Base-by-base conservation (phyloP, 2,329 filamentous ascomycete species). In the Aureobasidium sp. region DNA sequence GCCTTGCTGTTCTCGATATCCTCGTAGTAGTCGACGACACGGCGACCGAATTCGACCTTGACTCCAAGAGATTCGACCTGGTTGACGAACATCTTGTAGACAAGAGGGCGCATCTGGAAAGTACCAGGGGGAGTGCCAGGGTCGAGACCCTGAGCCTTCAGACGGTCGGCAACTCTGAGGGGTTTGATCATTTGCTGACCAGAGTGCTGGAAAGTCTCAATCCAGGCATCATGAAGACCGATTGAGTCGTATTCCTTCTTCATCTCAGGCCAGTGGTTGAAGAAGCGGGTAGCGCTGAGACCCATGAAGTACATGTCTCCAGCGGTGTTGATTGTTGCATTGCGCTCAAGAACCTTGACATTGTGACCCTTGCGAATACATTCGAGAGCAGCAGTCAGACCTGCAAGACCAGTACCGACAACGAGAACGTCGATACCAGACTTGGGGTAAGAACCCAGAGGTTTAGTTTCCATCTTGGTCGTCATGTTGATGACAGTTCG, bases 301-400 rank as follows among this genome's bases (percentile, higher is more conserved):
- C 81, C 80, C 78, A 84, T 84, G 69, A 83, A 83, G 72, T 82
- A 83, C 79, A 83, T 84, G 70, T 84, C 82, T 81, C 80, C 80
- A 61, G 78, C 76, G 13, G 79, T 81, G 70, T 81, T 82, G 70
- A 82, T 81, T 50, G 75, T 72, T 15, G 73, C 68, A 62, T 79
- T 79, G 20, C 70, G 66, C 67, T 71, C 70, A 20, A 71, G 65
- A 23, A 71, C 68, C 15, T 66, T 68, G 23, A 71, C 70, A 64
- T 65, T 70, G 65, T 71, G 69, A 27, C 70, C 70, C 64, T 71
- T 71, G 61, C 70, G 68, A 34, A 69, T 67, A 60, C 68, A 70
- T 63, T 71, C 70, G 51, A 71, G 68, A 26, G 70, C 69, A 20
- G 70, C 70, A 8, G 70, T 67, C 36, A 71, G 63, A 46, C 70